phyloP scores from a whole-genome alignment of 2,329 filamentous ascomycete species.

The Amylocarpus encephaloides region DNA sequence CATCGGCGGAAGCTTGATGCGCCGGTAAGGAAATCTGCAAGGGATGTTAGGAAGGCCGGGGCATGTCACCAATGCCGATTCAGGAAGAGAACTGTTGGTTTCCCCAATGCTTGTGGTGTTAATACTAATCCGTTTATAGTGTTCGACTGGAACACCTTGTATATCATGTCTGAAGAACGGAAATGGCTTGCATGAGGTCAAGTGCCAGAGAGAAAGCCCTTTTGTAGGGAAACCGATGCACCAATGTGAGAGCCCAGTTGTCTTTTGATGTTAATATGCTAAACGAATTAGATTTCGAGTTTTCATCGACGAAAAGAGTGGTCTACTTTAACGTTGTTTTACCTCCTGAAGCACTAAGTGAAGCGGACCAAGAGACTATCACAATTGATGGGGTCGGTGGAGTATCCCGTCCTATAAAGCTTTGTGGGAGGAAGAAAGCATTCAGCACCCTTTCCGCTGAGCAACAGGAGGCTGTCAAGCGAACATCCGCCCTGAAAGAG shows the following conservation, averaged over 20 bases:
- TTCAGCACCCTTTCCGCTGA: slow-evolving; percentile 10
- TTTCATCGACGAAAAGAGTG: slow-evolving; percentile 19
- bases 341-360: neutral
- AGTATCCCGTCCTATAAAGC: slow-evolving; percentile 15
- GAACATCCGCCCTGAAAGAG: slow-evolving; percentile 4
- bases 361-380: slow-evolving; percentile 6
- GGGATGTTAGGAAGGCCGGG: slow-evolving; percentile 25
- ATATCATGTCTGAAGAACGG: slow-evolving; percentile 23
- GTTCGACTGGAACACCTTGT: slow-evolving; percentile 24
- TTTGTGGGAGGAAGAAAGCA: slow-evolving; percentile 9
- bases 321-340: slow-evolving; percentile 16
- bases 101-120: neutral
- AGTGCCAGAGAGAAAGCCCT: slow-evolving; percentile 23
- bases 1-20: slow-evolving; percentile 20
- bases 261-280: neutral
- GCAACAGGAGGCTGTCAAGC: slow-evolving; percentile 9
- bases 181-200: slow-evolving; percentile 21
- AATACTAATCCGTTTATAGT: slow-evolving; percentile 8
- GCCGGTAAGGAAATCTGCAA: slow-evolving; percentile 22
- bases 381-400: slow-evolving; percentile 22
- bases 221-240: slow-evolving; percentile 20
- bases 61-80: slow-evolving; percentile 29
- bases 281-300: slow-evolving; percentile 16
- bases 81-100: slow-evolving; percentile 24
- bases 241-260: slow-evolving; percentile 14